These are phyloP conservation scores for Rutstroemia sp. DNA, from an alignment of 2,329 filamentous ascomycete genomes.

Conservation along the genomic window DNA sequence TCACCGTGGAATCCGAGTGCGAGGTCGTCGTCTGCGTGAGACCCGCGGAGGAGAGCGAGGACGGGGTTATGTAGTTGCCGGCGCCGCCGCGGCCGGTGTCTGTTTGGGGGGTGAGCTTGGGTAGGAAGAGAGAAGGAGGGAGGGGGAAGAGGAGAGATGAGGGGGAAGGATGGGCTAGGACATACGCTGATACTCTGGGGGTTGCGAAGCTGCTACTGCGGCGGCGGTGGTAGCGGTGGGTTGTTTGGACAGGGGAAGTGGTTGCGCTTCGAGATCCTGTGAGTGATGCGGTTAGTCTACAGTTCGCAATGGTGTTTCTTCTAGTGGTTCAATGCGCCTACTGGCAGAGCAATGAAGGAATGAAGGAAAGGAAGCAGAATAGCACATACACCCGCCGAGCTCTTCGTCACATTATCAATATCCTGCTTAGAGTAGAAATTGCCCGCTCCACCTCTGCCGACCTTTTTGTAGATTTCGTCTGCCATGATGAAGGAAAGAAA, in stretches of 20 bases:
- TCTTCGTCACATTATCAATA: conserved; percentile 36
- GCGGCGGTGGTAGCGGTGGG: conserved; percentile 13
- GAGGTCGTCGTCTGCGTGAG: conserved; percentile 12
- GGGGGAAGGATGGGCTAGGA: background rate
- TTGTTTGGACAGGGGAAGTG: conserved; percentile 5
- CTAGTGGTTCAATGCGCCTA: background rate
- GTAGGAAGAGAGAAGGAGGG: no score
- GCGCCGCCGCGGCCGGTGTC: conserved; percentile 50
- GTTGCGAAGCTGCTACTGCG: conserved; percentile 20
- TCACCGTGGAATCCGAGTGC: conserved; percentile 4
- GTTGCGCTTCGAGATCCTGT: conserved; percentile 33
- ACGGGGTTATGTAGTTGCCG: conserved; percentile 45
- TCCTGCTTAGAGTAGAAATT: conserved; percentile 52
- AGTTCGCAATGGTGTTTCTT: no score
- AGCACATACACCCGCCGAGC: background rate
- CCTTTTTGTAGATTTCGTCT: conserved; percentile 32
- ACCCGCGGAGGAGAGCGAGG: conserved; percentile 13
- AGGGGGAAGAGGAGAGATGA: no score
- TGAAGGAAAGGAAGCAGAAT: background rate
- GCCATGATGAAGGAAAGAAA: background rate
- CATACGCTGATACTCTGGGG: conserved; percentile 30
- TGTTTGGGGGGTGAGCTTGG: background rate
- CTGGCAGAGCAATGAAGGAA: background rate
- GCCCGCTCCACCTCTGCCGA: conserved; percentile 56
- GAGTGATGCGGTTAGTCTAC: background rate